A percentile compares a stretch with the other conserved stretches of the same genome.
phyloP scores from a whole-genome alignment of 1,284 basidiomycete species.

The Cerioporus squamosus region DNA sequence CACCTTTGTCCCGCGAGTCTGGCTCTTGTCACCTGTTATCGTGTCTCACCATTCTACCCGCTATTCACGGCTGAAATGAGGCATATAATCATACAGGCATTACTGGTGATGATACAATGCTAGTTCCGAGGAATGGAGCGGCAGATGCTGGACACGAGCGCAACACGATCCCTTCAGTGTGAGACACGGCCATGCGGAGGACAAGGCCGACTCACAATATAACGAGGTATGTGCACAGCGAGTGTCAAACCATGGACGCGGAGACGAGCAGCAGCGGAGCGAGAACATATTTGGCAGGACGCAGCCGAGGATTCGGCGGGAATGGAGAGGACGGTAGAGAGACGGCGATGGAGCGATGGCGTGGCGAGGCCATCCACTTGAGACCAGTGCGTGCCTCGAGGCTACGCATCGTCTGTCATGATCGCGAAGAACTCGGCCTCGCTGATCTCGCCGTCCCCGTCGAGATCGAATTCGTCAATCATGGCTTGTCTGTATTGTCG shows the following conservation, averaged over 20 bases:
- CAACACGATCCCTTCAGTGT: not conserved
- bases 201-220: constrained; percentile 3
- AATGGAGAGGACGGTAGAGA: not conserved
- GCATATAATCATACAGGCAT: constrained; percentile 4
- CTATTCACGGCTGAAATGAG: not conserved
- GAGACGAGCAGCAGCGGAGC: not conserved
- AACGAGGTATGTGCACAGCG: not conserved
- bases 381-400: constrained; percentile 2
- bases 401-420: constrained; percentile 90
- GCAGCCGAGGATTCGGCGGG: not conserved
- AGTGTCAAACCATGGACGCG: not conserved
- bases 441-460: constrained; percentile 97
- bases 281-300: not conserved
- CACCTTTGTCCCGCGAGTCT: too few species aligned
- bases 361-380: not conserved
- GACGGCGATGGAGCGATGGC: not conserved
- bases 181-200: not conserved
- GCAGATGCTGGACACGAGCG: not conserved
- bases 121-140: not conserved
- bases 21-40: not conserved
- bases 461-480: constrained; percentile 99
- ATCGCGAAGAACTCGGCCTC: constrained; percentile 95
- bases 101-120: constrained; percentile 1
- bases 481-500: constrained; percentile 84
- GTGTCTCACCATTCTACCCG: not conserved